Conservation (phyloP, 2,329 filamentous ascomycete species). For the Scopulariopsis brevicaulis region DNA sequence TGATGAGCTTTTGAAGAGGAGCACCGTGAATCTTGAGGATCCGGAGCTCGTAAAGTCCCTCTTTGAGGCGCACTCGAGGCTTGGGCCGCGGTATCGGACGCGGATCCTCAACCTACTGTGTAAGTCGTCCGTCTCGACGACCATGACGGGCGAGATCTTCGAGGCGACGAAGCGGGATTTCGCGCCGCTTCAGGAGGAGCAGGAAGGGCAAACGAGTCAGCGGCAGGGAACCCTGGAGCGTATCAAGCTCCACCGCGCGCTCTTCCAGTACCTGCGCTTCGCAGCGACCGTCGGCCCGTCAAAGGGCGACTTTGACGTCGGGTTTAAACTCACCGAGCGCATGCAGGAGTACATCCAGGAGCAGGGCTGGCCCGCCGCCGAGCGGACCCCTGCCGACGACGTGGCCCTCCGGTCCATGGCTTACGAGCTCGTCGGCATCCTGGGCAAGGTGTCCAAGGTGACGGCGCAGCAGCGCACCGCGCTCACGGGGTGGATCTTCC, state of each 20-base stretch:
- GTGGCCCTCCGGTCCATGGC: constrained; percentile 63
- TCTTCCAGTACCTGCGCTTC: constrained; percentile 83
- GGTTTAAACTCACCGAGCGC: constrained; percentile 53
- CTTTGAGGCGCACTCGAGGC: constrained; percentile 62
- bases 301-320: constrained; percentile 51
- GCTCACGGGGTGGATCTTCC: constrained; percentile 67
- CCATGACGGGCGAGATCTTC: constrained; percentile 56
- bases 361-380: constrained; percentile 71
- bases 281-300: constrained; percentile 62
- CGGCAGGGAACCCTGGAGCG: constrained; percentile 49
- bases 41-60: constrained; percentile 49
- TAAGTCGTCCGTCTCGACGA: constrained; percentile 65
- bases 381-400: constrained; percentile 46
- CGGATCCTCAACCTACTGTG: constrained; percentile 66
- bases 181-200: constrained; percentile 17
- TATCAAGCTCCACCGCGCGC: constrained; percentile 66
- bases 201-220: constrained; percentile 18
- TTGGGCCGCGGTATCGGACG: constrained; percentile 62
- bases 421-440: constrained; percentile 81
- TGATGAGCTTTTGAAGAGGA: constrained; percentile 79
- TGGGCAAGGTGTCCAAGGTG: constrained; percentile 55
- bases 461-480: constrained; percentile 39
- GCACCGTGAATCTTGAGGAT: constrained; percentile 63
- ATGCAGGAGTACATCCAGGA: constrained; percentile 63
- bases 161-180: constrained; percentile 46